phyloP scores from a whole-genome alignment of 768 basidiomycete genomes.

The Hypholoma sublateritium region DNA sequence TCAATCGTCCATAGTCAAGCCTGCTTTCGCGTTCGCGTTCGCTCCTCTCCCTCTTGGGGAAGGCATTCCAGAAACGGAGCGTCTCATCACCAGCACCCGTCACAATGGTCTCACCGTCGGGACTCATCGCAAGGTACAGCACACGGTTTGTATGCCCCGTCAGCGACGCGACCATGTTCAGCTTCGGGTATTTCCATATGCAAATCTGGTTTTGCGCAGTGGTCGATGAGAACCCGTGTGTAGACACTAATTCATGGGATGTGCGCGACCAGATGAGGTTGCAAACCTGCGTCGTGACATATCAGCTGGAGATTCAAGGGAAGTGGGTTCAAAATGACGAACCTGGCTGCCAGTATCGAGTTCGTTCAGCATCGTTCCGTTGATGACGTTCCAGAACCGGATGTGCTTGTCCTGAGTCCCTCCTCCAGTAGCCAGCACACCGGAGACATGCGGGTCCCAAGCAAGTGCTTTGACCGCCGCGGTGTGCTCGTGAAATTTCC shows the following conservation, averaged over 20 bases:
- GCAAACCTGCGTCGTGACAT: constrained; percentile 65
- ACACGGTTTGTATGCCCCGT: constrained; percentile 96
- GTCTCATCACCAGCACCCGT: constrained; percentile 99
- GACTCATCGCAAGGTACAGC: constrained; percentile 95
- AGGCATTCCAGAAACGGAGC: constrained; percentile 95
- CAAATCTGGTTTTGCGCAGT: constrained; percentile 96
- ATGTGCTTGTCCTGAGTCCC: constrained; percentile 99
- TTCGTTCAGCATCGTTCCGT: constrained; percentile 81
- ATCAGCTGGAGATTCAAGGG: constrained; percentile 11
- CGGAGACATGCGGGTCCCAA: constrained; percentile 94
- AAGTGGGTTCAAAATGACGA: constrained; percentile 21
- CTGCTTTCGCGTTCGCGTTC: constrained; percentile 41
- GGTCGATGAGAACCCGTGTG: constrained; percentile 93
- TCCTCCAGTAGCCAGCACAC: constrained; percentile 90
- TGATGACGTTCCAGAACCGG: constrained; percentile 93
- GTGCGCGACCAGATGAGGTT: constrained; percentile 96
- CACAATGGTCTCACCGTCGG: constrained; percentile 96
- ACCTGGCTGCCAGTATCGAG: constrained; percentile 97
- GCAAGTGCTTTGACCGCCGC: constrained; percentile 98
- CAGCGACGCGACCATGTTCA: constrained; percentile 92
- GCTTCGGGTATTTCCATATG: constrained; percentile 91
- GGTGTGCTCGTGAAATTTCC: constrained; percentile 95
- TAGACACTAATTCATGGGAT: constrained; percentile 96
- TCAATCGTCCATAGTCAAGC: constrained; percentile 52
- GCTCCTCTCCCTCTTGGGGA: constrained; percentile 67